Percentiles rank a stretch among this genome's conserved stretches.
These are phyloP conservation scores for Clonostachys solani DNA, from an alignment of 2,329 filamentous ascomycete genomes.

Conservation along the genomic window DNA sequence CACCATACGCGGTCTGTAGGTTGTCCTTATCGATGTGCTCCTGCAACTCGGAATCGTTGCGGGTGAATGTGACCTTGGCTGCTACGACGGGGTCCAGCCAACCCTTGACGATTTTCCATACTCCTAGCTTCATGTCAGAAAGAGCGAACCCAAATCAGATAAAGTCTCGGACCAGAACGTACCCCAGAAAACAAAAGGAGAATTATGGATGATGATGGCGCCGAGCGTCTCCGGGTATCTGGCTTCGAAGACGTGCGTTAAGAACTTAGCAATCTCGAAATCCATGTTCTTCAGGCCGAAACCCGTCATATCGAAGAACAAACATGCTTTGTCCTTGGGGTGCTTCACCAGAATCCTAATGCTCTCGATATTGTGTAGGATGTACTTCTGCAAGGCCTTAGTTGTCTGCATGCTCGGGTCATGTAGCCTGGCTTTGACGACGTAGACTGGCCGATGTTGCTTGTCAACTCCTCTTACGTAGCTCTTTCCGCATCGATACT, in stretches of 20 bases:
- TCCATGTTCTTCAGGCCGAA: conserved; percentile 74
- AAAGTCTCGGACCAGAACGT: not conserved
- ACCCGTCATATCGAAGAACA: conserved; percentile 70
- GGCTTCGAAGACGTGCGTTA: conserved; percentile 76
- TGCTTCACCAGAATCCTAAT: conserved; percentile 17
- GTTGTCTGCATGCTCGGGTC: conserved; percentile 21
- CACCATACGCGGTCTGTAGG: conserved; percentile 56
- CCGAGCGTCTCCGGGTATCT: conserved; percentile 74
- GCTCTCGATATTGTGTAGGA: conserved; percentile 33
- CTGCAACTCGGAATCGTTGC: conserved; percentile 55
- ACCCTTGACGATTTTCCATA: conserved; percentile 63
- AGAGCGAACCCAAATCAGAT: no score
- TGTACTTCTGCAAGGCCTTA: conserved; percentile 27
- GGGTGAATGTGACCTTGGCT: conserved; percentile 67
- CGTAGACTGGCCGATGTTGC: conserved; percentile 25
- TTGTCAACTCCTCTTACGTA: conserved; percentile 29
- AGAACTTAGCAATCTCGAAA: conserved; percentile 72
- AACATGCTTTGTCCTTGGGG: conserved; percentile 6
- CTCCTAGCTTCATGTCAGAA: conserved; percentile 11
- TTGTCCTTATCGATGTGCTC: conserved; percentile 57
- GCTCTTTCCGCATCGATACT: conserved; percentile 30
- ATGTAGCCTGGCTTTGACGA: conserved; percentile 26
- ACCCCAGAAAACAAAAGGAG: conserved; percentile 65
- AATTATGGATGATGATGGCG: conserved; percentile 68
- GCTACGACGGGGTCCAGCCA: conserved; percentile 76